Percentiles rank a stretch among this genome's conserved stretches.
Evolutionary conservation across 169 alveolate species (phyloP).

Genomic region (Eimeria maxima): DNA sequence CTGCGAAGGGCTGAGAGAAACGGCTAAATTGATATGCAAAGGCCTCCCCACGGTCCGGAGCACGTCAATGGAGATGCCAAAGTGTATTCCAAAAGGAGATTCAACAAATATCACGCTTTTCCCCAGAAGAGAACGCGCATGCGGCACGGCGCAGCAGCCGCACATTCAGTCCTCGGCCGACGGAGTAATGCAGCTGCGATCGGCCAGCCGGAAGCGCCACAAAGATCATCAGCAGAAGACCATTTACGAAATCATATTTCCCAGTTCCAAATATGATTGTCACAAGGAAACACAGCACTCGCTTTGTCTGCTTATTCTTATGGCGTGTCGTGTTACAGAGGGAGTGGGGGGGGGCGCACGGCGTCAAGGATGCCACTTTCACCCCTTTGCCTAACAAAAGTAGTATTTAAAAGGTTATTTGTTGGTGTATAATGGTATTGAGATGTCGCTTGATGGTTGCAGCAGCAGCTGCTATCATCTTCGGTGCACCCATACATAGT

Average conservation of each 20-base stretch:
- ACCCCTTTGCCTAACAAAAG: background rate
- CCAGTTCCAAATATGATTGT: background rate
- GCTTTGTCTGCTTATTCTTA: background rate
- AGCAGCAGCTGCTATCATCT: background rate
- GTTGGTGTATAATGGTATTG: background rate
- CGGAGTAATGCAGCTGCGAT: background rate
- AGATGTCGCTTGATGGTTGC: background rate
- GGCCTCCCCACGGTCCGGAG: constrained; percentile 46
- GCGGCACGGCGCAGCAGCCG: constrained; percentile 53
- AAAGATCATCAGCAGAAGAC: background rate
- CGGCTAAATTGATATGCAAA: background rate
- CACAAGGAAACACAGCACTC: constrained; percentile 22
- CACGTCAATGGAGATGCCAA: constrained; percentile 19
- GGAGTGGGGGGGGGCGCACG: constrained; percentile 74
- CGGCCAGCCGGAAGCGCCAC: background rate
- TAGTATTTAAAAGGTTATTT: background rate
- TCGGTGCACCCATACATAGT: background rate
- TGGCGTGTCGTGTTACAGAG: background rate
- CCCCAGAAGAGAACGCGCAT: constrained; percentile 40
- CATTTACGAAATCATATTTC: background rate
- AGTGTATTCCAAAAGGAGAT: constrained; percentile 27
- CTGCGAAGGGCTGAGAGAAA: constrained; percentile 8
- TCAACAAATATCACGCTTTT: background rate
- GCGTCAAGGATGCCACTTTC: constrained; percentile 1
- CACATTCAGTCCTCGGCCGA: constrained; percentile 64